Conservation (phyloP, 2,329 filamentous ascomycete species). For the Parascedosporium putredinis region DNA sequence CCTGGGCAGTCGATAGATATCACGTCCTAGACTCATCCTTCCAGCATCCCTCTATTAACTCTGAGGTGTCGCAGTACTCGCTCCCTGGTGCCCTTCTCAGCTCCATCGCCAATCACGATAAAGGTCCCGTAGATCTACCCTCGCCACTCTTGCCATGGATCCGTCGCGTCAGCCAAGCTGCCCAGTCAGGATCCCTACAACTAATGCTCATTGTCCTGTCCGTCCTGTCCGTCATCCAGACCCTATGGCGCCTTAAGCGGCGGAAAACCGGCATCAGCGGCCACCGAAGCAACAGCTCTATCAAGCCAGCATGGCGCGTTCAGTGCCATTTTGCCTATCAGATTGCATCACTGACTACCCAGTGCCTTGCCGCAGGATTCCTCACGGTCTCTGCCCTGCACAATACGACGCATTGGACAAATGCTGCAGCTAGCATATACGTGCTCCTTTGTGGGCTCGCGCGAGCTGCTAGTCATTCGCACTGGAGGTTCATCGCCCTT, state of each 20-base stretch:
- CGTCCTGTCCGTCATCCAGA: neutral
- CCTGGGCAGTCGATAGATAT: neutral
- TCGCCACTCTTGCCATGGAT: constrained; percentile 5
- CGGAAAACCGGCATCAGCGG: neutral
- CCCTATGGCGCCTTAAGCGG: neutral
- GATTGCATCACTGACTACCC: constrained; percentile 28
- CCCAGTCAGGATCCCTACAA: neutral
- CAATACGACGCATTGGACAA: constrained; percentile 24
- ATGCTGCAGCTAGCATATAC: constrained; percentile 27
- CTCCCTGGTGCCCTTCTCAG: neutral
- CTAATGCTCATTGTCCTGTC: neutral
- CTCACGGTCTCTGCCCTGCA: constrained; percentile 24
- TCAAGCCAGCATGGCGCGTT: neutral
- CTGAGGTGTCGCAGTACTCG: too few relatives aligned
- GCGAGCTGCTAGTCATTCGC: constrained; percentile 26
- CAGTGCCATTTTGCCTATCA: constrained; percentile 26
- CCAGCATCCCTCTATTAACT: neutral
- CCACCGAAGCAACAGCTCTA: neutral
- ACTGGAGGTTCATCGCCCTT: constrained; percentile 35
- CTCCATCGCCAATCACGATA: too few relatives aligned
- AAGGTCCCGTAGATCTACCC: too few relatives aligned
- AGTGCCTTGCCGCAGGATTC: constrained; percentile 29
- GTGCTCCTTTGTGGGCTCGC: constrained; percentile 32
- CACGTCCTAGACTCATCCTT: neutral
- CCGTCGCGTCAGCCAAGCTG: neutral